Evolutionary conservation across 352 stramenopile genomes (phyloP).

Genomic region (Halophytophthora polymorphica): DNA sequence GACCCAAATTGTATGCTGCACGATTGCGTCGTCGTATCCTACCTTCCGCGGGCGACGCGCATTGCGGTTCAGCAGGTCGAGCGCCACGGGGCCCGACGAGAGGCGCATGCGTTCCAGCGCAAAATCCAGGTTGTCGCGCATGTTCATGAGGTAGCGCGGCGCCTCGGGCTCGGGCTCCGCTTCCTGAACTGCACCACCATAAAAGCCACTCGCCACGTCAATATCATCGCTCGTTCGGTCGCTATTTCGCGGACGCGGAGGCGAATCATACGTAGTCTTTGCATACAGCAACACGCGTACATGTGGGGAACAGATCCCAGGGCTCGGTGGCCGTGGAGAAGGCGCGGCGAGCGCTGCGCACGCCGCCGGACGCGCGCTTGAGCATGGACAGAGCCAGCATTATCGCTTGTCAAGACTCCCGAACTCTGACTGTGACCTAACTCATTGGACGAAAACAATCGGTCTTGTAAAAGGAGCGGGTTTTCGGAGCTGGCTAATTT

Average conservation of each 20-base stretch:
- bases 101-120: slow-evolving; percentile 55
- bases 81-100: slow-evolving; percentile 23
- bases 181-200: slow-evolving; percentile 7
- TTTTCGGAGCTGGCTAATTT: no score
- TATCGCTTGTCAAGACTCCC: background rate
- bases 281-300: slow-evolving; percentile 9
- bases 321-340: slow-evolving; percentile 32
- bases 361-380: slow-evolving; percentile 9
- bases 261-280: no score
- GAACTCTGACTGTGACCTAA: slow-evolving; percentile 3
- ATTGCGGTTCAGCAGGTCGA: slow-evolving; percentile 50
- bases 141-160: slow-evolving; percentile 51
- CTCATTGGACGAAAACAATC: no score
- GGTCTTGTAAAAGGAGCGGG: no score
- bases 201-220: no score
- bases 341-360: slow-evolving; percentile 2
- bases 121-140: slow-evolving; percentile 54
- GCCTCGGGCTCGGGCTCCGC: slow-evolving; percentile 16
- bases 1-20: background rate
- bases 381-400: slow-evolving; percentile 17
- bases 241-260: no score
- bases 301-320: slow-evolving; percentile 49
- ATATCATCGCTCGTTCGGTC: no score
- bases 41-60: slow-evolving; percentile 46
- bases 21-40: background rate